Evolutionary conservation across 2,329 filamentous ascomycete genomes (phyloP).

Genomic region (Amesomyces nigricolor): DNA sequence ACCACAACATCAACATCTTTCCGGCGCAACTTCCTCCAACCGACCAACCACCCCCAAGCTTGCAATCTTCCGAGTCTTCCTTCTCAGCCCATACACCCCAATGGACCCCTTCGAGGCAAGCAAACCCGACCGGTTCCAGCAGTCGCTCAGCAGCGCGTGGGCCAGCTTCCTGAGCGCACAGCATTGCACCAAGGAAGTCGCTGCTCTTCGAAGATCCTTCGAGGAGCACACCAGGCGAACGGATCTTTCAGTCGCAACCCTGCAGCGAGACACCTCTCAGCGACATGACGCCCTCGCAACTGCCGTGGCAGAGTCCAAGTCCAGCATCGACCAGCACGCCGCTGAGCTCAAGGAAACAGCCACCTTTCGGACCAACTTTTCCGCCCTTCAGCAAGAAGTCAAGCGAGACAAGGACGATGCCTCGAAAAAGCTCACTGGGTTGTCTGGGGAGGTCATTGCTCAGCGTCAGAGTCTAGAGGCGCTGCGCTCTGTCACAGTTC

Average conservation of each 20-base stretch:
- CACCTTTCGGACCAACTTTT: constrained; percentile 9
- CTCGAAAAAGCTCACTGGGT: neutral
- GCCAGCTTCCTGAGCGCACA: constrained; percentile 22
- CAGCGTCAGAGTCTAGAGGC: constrained; percentile 13
- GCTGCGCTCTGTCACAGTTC: neutral
- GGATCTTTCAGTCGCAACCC: constrained; percentile 10
- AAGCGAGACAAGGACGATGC: constrained; percentile 7
- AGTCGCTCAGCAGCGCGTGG: constrained; percentile 21
- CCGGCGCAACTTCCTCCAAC: too few relatives aligned
- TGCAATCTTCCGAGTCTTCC: neutral
- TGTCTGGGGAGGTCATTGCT: constrained; percentile 5
- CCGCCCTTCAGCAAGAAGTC: constrained; percentile 14
- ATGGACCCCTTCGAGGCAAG: constrained; percentile 15
- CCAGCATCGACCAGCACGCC: constrained; percentile 13
- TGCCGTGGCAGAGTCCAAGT: constrained; percentile 13
- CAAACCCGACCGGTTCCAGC: constrained; percentile 16
- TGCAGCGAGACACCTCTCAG: constrained; percentile 13
- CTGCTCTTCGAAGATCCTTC: constrained; percentile 15
- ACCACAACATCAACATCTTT: too few relatives aligned
- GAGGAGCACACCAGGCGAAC: constrained; percentile 16
- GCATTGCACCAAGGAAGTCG: constrained; percentile 20
- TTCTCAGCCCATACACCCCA: neutral
- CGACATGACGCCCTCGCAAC: constrained; percentile 15
- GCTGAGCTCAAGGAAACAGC: constrained; percentile 7
- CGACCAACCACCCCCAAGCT: neutral